Base-by-base conservation (phyloP, 805 yeast genomes). In the Suhomyces vadensis region DNA sequence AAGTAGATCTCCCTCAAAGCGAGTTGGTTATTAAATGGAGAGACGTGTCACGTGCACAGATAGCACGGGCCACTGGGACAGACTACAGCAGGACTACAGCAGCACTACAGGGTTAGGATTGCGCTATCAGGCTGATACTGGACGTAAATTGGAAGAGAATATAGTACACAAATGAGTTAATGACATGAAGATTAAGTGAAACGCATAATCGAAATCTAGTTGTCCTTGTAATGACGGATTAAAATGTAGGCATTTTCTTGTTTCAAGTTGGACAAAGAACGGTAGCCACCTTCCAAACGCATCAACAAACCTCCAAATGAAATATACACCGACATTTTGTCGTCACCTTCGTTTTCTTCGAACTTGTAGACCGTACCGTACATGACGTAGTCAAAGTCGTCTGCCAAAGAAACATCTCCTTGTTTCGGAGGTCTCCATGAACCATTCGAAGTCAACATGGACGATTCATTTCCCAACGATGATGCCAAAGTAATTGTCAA, bases 311-410 rank as follows among this genome's bases (percentile, higher is more conserved):
- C 99, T 44, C 99, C 99, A 64, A 91, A 94, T 3, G 98, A 92
- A 46, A 89, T 87, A 63, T 89, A 94, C 19, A 92, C 96, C 16
- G 95, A 83, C 67, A 89, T 85, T 52, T 73, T 73, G 58, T 83
- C 87, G 52, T 79, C 79, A 35, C 75, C 73, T 31, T 65, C 61
- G 50, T 84, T 80, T 69, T 94, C 99, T 64, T 92, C 97, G 61
- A 94, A 94, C 65, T 92, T 91, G 75, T 94, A 94, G 37, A 94
- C 95, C 5, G 96, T 90, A 43, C 99, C 99, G 64, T 91, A 83
- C 98, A 94, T 92, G 53, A 94, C 98, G 58, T 94, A 94, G 65
- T 92, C 98, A 71, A 90, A 92, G 61, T 94, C 98, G 64, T 92
- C 97, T 53, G 97, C 96, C 57, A 92, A 75, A 5, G 95, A 79